A percentile compares a stretch with the other conserved stretches of the same genome.
These are phyloP conservation scores for Ustilago bromivora DNA, from an alignment of 1,284 basidiomycete genomes.

Conservation along the genomic window DNA sequence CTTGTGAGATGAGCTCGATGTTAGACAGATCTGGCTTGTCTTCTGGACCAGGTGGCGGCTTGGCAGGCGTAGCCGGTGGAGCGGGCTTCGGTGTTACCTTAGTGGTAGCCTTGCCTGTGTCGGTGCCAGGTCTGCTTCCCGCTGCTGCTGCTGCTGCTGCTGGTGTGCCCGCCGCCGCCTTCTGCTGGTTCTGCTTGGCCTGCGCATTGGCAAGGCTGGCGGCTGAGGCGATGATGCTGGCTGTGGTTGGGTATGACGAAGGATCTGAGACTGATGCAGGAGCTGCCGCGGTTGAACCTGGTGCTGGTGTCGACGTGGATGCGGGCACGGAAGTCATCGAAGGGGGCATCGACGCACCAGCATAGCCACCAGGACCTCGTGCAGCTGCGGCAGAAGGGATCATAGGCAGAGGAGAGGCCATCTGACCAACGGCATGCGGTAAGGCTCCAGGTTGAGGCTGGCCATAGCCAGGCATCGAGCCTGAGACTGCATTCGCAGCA, in stretches of 20 bases:
- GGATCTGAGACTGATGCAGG: slow-evolving; percentile 24
- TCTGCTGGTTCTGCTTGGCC: slow-evolving; percentile 31
- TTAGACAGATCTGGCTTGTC: slow-evolving; percentile 65
- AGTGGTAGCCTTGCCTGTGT: not conserved
- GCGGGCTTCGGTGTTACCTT: slow-evolving; percentile 15
- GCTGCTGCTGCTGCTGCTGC: slow-evolving; percentile 5
- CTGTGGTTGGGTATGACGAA: slow-evolving; percentile 39
- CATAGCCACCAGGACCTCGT: slow-evolving; percentile 10
- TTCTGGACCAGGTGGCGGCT: slow-evolving; percentile 47
- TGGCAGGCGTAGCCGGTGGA: slow-evolving; percentile 30
- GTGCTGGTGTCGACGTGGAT: slow-evolving; percentile 10
- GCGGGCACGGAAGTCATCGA: slow-evolving; percentile 17
- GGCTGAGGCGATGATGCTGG: slow-evolving; percentile 50
- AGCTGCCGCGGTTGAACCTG: slow-evolving; percentile 5
- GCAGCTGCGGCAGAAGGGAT: slow-evolving; percentile 31
- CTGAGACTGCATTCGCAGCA: slow-evolving; percentile 44
- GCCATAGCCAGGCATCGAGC: slow-evolving; percentile 37
- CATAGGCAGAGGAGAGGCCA: slow-evolving; percentile 32
- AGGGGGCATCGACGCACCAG: slow-evolving; percentile 15
- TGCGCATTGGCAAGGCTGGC: slow-evolving; percentile 44
- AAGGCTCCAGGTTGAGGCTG: slow-evolving; percentile 14
- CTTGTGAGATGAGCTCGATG: slow-evolving; percentile 63
- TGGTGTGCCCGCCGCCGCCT: slow-evolving; percentile 1
- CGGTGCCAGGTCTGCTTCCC: slow-evolving; percentile 4
- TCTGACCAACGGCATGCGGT: slow-evolving; percentile 33